Evolutionary conservation across 1,284 basidiomycete genomes (phyloP).

Genomic region (Ustilago curta): DNA sequence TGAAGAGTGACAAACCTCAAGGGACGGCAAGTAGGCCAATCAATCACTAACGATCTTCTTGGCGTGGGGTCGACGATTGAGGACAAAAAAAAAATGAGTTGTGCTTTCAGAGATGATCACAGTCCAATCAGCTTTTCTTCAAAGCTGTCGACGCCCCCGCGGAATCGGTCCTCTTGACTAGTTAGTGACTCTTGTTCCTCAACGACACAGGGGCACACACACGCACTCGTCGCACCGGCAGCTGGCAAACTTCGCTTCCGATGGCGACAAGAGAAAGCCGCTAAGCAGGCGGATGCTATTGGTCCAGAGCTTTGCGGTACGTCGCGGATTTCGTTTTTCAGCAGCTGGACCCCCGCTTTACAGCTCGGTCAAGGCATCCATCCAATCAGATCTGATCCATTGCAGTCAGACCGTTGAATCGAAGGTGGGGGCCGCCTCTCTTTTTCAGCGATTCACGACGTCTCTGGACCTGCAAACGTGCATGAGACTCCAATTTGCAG

Average conservation of each 20-base stretch:
- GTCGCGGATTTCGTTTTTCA: slow-evolving; percentile 18
- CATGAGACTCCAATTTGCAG: neutral
- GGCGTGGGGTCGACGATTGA: slow-evolving; percentile 17
- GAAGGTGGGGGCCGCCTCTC: neutral
- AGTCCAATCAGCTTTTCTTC: no score
- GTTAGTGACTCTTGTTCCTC: no score
- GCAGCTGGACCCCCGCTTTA: slow-evolving; percentile 10
- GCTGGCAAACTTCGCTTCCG: no score
- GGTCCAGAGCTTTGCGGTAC: slow-evolving; percentile 18
- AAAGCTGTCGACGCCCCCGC: neutral
- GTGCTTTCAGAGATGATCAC: no score
- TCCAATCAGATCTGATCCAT: slow-evolving; percentile 52
- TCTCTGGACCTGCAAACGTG: slow-evolving; percentile 1
- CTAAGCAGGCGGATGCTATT: slow-evolving; percentile 22
- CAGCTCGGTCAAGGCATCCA: slow-evolving; percentile 10
- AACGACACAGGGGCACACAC: no score
- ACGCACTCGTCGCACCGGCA: no score
- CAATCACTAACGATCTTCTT: slow-evolving; percentile 17
- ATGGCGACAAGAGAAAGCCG: no score
- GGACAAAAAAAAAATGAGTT: no score
- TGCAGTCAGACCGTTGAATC: slow-evolving; percentile 23
- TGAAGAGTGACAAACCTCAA: neutral
- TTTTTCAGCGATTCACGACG: neutral
- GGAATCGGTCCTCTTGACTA: no score
- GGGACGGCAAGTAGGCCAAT: neutral